Conservation (phyloP, 495 filamentous ascomycete species). For the Penicillium alfredii region DNA sequence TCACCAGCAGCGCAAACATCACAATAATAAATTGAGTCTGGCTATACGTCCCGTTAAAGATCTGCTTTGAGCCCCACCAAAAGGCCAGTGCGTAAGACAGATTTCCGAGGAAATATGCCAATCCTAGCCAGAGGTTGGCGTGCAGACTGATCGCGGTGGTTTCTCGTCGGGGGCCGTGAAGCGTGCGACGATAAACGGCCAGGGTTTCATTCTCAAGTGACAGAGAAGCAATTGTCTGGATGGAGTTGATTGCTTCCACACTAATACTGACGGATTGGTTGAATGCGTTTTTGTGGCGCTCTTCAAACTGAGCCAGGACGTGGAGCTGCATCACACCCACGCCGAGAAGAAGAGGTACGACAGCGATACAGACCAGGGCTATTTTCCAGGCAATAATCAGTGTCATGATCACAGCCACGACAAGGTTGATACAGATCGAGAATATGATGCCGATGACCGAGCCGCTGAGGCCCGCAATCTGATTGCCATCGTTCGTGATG, state of each 20-base stretch:
- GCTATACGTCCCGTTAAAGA: constrained; percentile 50
- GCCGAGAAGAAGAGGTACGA: constrained; percentile 39
- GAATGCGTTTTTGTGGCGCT: constrained; percentile 52
- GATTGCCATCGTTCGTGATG: constrained; percentile 46
- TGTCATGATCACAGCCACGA: constrained; percentile 37
- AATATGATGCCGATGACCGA: constrained; percentile 41
- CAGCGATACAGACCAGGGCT: constrained; percentile 32
- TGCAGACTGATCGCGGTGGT: constrained; percentile 41
- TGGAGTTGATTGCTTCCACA: constrained; percentile 46
- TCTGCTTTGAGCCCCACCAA: constrained; percentile 63
- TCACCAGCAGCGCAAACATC: constrained; percentile 49
- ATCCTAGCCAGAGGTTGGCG: constrained; percentile 48
- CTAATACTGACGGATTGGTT: constrained; percentile 46
- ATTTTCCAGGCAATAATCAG: constrained; percentile 43
- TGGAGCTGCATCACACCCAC: constrained; percentile 48
- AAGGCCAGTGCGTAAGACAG: constrained; percentile 60
- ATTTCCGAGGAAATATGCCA: constrained; percentile 47
- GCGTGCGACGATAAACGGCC: constrained; percentile 32
- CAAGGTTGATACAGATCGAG: constrained; percentile 41
- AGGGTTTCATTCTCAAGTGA: constrained; percentile 41
- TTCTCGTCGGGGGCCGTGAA: constrained; percentile 41
- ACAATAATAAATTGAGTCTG: constrained; percentile 61
- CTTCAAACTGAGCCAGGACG: constrained; percentile 49
- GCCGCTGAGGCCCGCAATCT: constrained; percentile 44
- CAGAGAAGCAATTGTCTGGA: constrained; percentile 50